Evolutionary conservation across 2,329 filamentous ascomycete genomes (phyloP).

Genomic region (Aureobasidium vineae): DNA sequence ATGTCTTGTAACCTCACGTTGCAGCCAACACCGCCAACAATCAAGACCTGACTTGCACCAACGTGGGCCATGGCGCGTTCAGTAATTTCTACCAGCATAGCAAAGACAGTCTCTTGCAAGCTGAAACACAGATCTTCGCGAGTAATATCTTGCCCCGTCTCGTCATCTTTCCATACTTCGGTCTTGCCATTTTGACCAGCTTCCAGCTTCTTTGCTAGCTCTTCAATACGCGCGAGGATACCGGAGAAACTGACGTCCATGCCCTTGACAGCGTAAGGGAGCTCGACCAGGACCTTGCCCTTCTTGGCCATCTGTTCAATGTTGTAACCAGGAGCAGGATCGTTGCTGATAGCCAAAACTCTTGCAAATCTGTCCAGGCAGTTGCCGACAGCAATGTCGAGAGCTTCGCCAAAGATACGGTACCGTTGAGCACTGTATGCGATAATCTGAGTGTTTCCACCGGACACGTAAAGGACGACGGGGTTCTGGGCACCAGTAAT

Average conservation of each 20-base stretch:
- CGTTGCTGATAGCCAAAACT: conserved; percentile 86
- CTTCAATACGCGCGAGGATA: conserved; percentile 80
- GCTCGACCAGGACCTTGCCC: conserved; percentile 69
- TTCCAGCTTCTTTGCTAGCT: conserved; percentile 68
- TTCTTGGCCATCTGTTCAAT: conserved; percentile 90
- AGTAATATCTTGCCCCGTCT: conserved; percentile 63
- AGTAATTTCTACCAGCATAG: conserved; percentile 98
- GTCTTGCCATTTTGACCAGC: conserved; percentile 31
- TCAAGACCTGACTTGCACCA: conserved; percentile 82
- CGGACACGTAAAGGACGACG: conserved; percentile 91
- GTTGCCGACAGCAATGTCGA: conserved; percentile 97
- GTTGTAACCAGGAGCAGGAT: conserved; percentile 95
- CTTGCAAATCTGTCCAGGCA: conserved; percentile 95
- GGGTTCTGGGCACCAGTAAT: conserved; percentile 91
- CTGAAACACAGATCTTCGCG: conserved; percentile 88
- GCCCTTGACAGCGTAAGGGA: conserved; percentile 95
- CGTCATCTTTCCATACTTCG: conserved; percentile 40
- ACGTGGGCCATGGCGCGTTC: conserved; percentile 99
- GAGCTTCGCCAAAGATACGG: conserved; percentile 94
- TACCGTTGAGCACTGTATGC: conserved; percentile 93
- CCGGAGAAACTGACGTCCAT: conserved; percentile 98
- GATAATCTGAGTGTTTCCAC: conserved; percentile 97
- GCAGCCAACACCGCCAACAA: conserved; percentile 93
- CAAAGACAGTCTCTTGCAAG: conserved; percentile 90
- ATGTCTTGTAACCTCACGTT: conserved; percentile 94